A percentile compares a stretch with the other conserved stretches of the same genome.
phyloP scores from a whole-genome alignment of 1,284 basidiomycete genomes.

The Chalciporus sp. region DNA sequence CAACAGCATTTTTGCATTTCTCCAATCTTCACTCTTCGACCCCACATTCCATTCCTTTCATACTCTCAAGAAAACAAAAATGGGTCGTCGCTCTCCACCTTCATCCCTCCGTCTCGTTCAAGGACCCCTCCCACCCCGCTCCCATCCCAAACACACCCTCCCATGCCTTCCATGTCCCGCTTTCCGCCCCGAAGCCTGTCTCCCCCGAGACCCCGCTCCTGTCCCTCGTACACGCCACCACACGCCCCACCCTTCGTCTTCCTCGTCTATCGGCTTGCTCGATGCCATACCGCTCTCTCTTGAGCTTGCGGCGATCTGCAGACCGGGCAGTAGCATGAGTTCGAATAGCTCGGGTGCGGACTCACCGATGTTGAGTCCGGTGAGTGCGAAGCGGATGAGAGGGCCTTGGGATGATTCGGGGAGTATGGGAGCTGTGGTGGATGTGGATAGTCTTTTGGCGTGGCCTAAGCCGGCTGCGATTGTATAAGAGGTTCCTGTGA shows the following conservation, averaged over 20 bases:
- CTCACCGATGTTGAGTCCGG: slow-evolving; percentile 17
- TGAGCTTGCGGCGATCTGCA: slow-evolving; percentile 18
- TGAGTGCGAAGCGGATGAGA: slow-evolving; percentile 42
- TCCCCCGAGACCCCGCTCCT: slow-evolving; percentile 31
- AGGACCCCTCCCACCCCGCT: slow-evolving; percentile 59
- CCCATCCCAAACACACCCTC: slow-evolving; percentile 55
- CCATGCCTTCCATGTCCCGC: slow-evolving; percentile 58
- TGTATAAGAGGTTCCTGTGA: slow-evolving; percentile 12
- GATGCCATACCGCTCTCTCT: slow-evolving; percentile 21
- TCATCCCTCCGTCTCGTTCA: slow-evolving; percentile 55
- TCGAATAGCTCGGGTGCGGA: slow-evolving; percentile 9
- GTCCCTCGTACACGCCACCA: slow-evolving; percentile 18
- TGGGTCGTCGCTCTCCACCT: slow-evolving; percentile 65
- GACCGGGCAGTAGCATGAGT: slow-evolving; percentile 14
- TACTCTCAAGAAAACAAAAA: slow-evolving; percentile 19
- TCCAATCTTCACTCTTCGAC: not conserved
- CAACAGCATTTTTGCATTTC: not conserved
- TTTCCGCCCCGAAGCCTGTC: slow-evolving; percentile 40
- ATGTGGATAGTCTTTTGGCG: slow-evolving; percentile 49
- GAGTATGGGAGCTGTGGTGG: slow-evolving; percentile 43
- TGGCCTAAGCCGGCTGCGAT: slow-evolving; percentile 49
- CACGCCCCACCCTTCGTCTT: not conserved
- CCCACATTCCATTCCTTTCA: not conserved
- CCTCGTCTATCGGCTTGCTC: slow-evolving; percentile 6
- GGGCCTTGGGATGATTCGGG: slow-evolving; percentile 64